A percentile compares a stretch with the other conserved stretches of the same genome.
Conservation (phyloP, 441 rosid species). For the Codiaeum variegatum region DNA sequence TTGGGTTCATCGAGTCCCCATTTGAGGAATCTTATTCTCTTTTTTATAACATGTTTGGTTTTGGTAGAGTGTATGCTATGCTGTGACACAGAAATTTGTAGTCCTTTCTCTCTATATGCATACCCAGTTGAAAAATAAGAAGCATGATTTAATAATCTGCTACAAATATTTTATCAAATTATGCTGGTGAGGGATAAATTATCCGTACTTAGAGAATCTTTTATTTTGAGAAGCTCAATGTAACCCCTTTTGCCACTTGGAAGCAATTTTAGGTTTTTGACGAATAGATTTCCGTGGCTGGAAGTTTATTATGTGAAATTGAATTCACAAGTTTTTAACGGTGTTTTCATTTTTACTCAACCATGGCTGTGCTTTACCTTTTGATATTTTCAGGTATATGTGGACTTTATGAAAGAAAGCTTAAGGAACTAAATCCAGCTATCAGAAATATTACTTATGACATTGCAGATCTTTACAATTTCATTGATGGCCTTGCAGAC, state of each 20-base stretch:
- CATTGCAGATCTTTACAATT: conserved; percentile 84
- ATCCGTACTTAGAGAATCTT: neutral
- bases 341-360: neutral
- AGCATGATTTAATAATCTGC: neutral
- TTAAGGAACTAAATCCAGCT: conserved; percentile 87
- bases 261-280: neutral
- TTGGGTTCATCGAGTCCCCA: neutral
- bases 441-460: conserved; percentile 72
- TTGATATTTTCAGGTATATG: conserved; percentile 59
- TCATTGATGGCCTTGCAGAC: conserved; percentile 91
- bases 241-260: neutral
- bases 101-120: neutral
- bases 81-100: neutral
- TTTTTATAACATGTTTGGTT: neutral
- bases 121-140: neutral
- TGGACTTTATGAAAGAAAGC: conserved; percentile 82
- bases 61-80: neutral
- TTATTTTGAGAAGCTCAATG: neutral
- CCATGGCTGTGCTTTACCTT: neutral
- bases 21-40: too few relatives aligned
- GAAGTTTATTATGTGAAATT: neutral
- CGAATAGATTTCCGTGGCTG: neutral
- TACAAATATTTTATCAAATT: neutral
- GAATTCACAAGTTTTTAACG: neutral
- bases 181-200: neutral